These are phyloP conservation scores for Russula brevipes DNA, from an alignment of 768 basidiomycete genomes.

Conservation along the genomic window DNA sequence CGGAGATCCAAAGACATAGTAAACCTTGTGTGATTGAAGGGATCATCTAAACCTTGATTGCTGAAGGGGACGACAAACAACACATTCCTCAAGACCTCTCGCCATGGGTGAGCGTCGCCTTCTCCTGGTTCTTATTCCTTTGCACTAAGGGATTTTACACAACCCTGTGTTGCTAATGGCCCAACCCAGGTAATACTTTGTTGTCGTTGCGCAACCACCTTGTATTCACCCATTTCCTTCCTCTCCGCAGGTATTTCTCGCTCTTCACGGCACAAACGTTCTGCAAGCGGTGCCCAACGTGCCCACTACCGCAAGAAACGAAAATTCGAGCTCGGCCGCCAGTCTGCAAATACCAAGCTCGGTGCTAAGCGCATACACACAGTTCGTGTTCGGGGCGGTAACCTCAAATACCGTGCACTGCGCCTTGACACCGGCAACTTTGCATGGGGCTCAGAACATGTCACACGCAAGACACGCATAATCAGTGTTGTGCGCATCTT, in stretches of 20 bases:
- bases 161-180: background rate
- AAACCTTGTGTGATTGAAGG: slow-evolving; percentile 19
- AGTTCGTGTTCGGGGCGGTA: slow-evolving; percentile 94
- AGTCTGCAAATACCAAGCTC: slow-evolving; percentile 95
- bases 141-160: background rate
- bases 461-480: slow-evolving; percentile 93
- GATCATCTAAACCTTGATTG: slow-evolving; percentile 27
- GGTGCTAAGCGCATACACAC: slow-evolving; percentile 93
- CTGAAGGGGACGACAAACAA: slow-evolving; percentile 25
- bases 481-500: slow-evolving; percentile 79
- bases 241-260: slow-evolving; percentile 84
- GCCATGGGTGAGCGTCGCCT: slow-evolving; percentile 63
- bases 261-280: slow-evolving; percentile 95
- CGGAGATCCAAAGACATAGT: slow-evolving; percentile 9
- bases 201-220: background rate
- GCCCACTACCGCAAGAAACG: slow-evolving; percentile 99
- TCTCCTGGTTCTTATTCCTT: slow-evolving; percentile 16
- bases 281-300: slow-evolving; percentile 86
- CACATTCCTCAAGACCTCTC: slow-evolving; percentile 65
- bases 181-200: background rate
- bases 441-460: slow-evolving; percentile 95
- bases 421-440: slow-evolving; percentile 97
- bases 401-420: slow-evolving; percentile 91
- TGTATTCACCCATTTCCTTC: background rate
- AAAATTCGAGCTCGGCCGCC: slow-evolving; percentile 99